Conservation (phyloP, 2,329 filamentous ascomycete species). For the Fusarium euwallaceae region DNA sequence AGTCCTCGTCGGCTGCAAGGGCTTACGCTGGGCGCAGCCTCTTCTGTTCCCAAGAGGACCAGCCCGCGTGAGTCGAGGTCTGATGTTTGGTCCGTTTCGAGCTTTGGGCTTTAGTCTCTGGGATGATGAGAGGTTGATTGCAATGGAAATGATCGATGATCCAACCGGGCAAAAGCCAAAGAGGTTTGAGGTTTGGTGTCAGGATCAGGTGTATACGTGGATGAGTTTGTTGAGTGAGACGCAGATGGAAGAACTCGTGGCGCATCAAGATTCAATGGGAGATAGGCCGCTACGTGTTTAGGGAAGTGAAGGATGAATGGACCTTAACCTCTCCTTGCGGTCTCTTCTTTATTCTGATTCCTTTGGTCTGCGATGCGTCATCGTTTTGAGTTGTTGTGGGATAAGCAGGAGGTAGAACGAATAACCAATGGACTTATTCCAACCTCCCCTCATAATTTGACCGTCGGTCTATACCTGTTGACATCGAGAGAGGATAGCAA, state of each 20-base stretch:
- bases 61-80: conserved; percentile 11
- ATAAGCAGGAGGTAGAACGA: neutral
- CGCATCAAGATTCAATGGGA: neutral
- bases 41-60: neutral
- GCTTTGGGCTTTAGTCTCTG: conserved; percentile 24
- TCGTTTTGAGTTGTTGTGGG: neutral
- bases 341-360: neutral
- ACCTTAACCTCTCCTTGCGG: too few relatives aligned
- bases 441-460: neutral
- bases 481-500: neutral
- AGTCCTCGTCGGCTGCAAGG: conserved; percentile 10
- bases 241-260: conserved; percentile 14
- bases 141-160: conserved; percentile 33
- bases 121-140: conserved; percentile 28
- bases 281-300: neutral
- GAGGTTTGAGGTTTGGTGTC: conserved; percentile 20
- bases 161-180: conserved; percentile 3
- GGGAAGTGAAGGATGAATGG: neutral
- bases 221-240: conserved; percentile 17
- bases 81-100: conserved; percentile 28
- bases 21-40: conserved; percentile 14
- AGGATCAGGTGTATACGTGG: conserved; percentile 37
- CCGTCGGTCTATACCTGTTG: neutral
- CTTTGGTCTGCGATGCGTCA: neutral
- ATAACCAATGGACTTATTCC: neutral